These are phyloP conservation scores for Crotalaria pallida DNA, from an alignment of 306 rosid species.

Conservation along the genomic window DNA sequence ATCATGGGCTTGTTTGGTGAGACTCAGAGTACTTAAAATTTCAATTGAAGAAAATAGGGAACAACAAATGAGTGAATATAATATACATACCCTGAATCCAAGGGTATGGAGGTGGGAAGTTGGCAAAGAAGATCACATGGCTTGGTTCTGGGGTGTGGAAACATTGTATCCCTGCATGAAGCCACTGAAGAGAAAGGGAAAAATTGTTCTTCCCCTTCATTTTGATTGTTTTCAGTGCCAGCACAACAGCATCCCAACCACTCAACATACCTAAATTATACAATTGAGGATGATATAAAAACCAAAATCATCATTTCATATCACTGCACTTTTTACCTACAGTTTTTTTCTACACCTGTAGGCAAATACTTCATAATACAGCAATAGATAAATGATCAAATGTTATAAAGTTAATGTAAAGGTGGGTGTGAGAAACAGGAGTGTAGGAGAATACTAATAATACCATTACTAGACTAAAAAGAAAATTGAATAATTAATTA, in stretches of 20 bases:
- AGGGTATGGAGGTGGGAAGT: slow-evolving; percentile 53
- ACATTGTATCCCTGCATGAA: slow-evolving; percentile 67
- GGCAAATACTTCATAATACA: too few species aligned
- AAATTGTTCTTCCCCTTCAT: slow-evolving; percentile 52
- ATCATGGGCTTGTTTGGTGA: neutral
- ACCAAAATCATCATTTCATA: too few species aligned
- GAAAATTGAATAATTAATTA: neutral
- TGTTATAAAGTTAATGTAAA: too few species aligned
- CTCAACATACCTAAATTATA: slow-evolving; percentile 63
- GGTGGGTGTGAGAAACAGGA: too few species aligned
- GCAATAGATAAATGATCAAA: too few species aligned
- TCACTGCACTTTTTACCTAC: too few species aligned
- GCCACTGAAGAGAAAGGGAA: slow-evolving; percentile 50
- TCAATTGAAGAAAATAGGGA: neutral
- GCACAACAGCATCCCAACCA: slow-evolving; percentile 81
- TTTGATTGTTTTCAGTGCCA: slow-evolving; percentile 54
- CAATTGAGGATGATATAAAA: too few species aligned
- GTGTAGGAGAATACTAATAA: too few species aligned
- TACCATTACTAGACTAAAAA: too few species aligned
- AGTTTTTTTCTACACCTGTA: too few species aligned
- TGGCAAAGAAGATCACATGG: slow-evolving; percentile 66
- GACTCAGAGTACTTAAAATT: neutral
- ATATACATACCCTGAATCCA: slow-evolving; percentile 63
- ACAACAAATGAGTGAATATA: neutral
- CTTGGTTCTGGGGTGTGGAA: slow-evolving; percentile 57